Evolutionary conservation across 2,329 filamentous ascomycete species (phyloP).

Genomic region (Pseudogymnoascus sp.): DNA sequence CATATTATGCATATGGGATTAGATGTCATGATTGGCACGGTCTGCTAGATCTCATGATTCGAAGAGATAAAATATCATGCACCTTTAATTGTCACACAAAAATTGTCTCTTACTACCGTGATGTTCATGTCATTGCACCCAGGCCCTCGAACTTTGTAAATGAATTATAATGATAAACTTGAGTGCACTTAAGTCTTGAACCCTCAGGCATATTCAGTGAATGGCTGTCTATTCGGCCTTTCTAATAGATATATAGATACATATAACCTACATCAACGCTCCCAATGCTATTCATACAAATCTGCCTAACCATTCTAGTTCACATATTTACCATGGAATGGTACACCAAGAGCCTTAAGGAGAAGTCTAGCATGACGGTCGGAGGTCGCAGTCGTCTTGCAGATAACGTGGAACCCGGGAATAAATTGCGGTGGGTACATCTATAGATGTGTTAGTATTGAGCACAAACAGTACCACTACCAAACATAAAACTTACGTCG

Average conservation of each 20-base stretch:
- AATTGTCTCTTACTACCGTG: not conserved
- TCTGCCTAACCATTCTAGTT: conserved; percentile 16
- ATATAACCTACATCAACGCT: conserved; percentile 12
- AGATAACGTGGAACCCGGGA: conserved; percentile 29
- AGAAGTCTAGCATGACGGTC: conserved; percentile 25
- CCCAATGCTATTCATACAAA: conserved; percentile 9
- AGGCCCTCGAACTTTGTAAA: not conserved
- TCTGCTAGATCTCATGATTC: not conserved
- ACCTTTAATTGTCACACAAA: not conserved
- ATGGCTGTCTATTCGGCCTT: conserved; percentile 5
- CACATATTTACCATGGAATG: conserved; percentile 25
- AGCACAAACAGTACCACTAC: not conserved
- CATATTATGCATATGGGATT: conserved; percentile 1
- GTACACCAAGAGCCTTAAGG: conserved; percentile 23
- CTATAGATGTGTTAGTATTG: conserved; percentile 28
- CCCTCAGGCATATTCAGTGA: not conserved
- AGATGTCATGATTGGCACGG: not conserved
- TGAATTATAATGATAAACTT: not conserved
- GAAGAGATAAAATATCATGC: not conserved
- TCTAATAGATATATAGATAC: conserved; percentile 9
- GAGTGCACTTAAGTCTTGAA: not conserved
- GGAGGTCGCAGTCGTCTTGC: conserved; percentile 26
- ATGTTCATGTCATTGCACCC: not conserved
- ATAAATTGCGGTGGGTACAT: conserved; percentile 47
- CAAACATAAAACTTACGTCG: conserved; percentile 55